Base-by-base conservation (phyloP, 305 asterid genomes). In the Fraxinus nigra region DNA sequence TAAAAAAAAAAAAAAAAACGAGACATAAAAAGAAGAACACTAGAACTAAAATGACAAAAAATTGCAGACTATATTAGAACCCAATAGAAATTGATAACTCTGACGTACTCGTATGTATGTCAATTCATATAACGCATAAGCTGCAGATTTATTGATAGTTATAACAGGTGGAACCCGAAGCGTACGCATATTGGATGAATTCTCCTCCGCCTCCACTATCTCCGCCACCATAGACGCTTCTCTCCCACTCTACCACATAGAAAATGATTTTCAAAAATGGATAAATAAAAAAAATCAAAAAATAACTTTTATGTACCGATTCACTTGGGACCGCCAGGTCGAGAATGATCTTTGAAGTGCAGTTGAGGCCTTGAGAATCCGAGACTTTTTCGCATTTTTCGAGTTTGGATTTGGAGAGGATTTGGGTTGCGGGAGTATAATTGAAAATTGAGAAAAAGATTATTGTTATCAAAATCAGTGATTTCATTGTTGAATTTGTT, bases 201-300 rank as follows among this genome's bases (percentile, higher is more conserved):
- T 93, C 85, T 94, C 98, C 88, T 94, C 99, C 80, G 95, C 97
- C 87, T 94, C 99, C 37, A 92, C 99, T 70, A 95, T 85, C 90
- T 96, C 97, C 37, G 98, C 98, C 92, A 92, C 97, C 86, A 96
- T 78, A 0, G 98, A 93, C 80, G 97, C 95, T 86, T 94, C 98
- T 35, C 94, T 82, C 67, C 97, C 98, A 83, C 94, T 91, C 98
- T 94, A 82, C 82, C 3, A 10, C 43, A 63, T 14, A 76, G 6
- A 63, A 18, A 69, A 35, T 35, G 20, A 65, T 77, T 69, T 7
- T 18, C 35, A 78, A 48, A 46, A 22, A 40, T 28, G 75, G 74
- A 13, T 4, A 76, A 34, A 20, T 22, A 33, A 61, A 0, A 61
- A 61, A 56, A n/a, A 7, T 8, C 16, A 22, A 6, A 7, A 1